Evolutionary conservation across 2,329 filamentous ascomycete genomes (phyloP), one percentile per base, ranked within the genome.

Genomic region (Colletotrichum tropicicola): DNA sequence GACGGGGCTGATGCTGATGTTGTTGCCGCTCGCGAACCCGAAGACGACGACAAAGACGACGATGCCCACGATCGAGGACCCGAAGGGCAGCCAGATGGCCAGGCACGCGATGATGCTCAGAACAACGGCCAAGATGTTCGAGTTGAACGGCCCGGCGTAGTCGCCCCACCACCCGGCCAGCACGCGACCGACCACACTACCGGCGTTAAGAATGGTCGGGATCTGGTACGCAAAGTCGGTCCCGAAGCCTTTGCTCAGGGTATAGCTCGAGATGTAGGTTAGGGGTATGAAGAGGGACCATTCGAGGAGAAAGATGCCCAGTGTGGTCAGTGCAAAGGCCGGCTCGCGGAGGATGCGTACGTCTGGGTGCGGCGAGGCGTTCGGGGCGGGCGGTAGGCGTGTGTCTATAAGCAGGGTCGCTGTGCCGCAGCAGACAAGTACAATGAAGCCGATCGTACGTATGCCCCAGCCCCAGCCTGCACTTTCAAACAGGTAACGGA

Each of bases 121-220:
- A 3, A 85, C 75, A 6, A 92, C 83, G 0, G 91, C 89, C n/a
- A 89, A 77, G 64, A 97, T 88, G 79, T 94, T 92, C 17, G 89
- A 88, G 73, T 98, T 98, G 81, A 92, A 97, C 2, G 92, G 87
- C 0, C 95, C 95, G n/a, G 95, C 80, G 43, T 85, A 85, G 75
- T 98, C 94, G 2, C 92, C 90, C 66, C 92, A 86, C 74, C 91
- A 91, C 0, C 94, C 94, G 0, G 93, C 92, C 1, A 94, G 80
- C 73, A 89, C 89, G 32, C 95, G 88, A 3, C 95, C 94, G 12
- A 97, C 79, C 58, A 92, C 89, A 0, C 90, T 93, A 8, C 89
- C 92, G 1, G 89, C 92, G 74, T 97, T 97, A 74, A 98, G 84
- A 66, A 97, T 90, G 8, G 93, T 90, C 21, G 97, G 80, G 59